These are phyloP conservation scores for Calocera viscosa DNA, from an alignment of 768 basidiomycete genomes.

Conservation along the genomic window DNA sequence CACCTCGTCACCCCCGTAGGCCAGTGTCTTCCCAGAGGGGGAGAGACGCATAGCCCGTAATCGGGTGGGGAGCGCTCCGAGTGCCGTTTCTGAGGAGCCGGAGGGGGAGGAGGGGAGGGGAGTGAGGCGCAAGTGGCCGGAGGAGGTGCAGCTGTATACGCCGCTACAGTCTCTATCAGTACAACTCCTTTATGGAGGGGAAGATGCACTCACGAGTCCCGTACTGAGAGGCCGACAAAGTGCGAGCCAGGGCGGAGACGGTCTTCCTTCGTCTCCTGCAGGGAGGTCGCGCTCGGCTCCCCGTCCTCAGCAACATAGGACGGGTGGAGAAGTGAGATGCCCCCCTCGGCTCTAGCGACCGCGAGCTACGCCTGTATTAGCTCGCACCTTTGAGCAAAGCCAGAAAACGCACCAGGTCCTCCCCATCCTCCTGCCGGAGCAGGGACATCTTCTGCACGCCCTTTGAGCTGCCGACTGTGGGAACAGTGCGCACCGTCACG, in stretches of 20 bases:
- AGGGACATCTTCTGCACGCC: constrained; percentile 13
- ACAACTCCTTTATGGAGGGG: not conserved
- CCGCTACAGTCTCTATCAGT: constrained; percentile 25
- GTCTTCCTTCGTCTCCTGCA: constrained; percentile 51
- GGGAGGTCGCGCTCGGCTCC: constrained; percentile 29
- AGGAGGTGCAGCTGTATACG: constrained; percentile 59
- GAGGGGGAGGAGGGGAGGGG: constrained; percentile 19
- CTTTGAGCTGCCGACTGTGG: not conserved
- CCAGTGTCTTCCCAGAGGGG: constrained; percentile 42
- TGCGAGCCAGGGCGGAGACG: constrained; percentile 39
- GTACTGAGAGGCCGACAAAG: constrained; percentile 50
- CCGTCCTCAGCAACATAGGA: constrained; percentile 30
- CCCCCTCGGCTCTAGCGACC: constrained; percentile 51
- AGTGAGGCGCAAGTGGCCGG: constrained; percentile 54
- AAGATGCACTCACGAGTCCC: constrained; percentile 34
- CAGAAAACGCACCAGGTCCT: constrained; percentile 12
- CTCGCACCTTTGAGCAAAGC: not conserved
- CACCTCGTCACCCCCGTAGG: constrained; percentile 78
- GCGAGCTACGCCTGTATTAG: constrained; percentile 37
- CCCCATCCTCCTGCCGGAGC: constrained; percentile 4
- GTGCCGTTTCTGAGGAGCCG: constrained; percentile 17
- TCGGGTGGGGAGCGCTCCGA: constrained; percentile 49
- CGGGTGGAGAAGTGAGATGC: constrained; percentile 32
- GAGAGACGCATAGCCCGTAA: constrained; percentile 57
- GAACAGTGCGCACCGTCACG: constrained; percentile 22